phyloP scores from a whole-genome alignment of 257 asterid species.

The Penstemon davidsonii region DNA sequence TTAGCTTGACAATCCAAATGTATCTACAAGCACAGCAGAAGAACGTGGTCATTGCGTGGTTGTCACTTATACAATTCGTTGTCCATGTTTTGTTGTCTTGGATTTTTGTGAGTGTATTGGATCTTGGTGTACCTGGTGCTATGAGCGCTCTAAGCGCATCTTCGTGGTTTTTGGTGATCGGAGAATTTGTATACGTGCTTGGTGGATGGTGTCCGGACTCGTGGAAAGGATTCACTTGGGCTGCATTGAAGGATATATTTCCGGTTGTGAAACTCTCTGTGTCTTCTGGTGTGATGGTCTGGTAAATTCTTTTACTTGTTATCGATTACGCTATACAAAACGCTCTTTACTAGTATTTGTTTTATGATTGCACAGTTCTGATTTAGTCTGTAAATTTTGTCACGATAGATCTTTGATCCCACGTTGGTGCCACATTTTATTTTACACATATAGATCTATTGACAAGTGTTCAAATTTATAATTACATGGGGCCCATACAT shows the following conservation, averaged over 20 bases:
- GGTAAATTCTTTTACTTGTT: slow-evolving; percentile 40
- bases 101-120: slow-evolving; percentile 46
- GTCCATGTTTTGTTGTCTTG: slow-evolving; percentile 71
- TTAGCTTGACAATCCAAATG: slow-evolving; percentile 77
- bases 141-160: slow-evolving; percentile 65
- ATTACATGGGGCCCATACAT: no score
- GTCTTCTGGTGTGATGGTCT: slow-evolving; percentile 76
- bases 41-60: slow-evolving; percentile 53
- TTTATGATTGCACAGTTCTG: no score
- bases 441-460: no score
- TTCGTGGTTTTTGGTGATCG: slow-evolving; percentile 56
- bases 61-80: slow-evolving; percentile 45
- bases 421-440: no score
- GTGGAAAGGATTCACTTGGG: slow-evolving; percentile 34
- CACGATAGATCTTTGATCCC: no score
- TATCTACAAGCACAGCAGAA: slow-evolving; percentile 38
- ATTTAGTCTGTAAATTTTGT: no score
- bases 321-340: no score
- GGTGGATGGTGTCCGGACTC: slow-evolving; percentile 72
- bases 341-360: no score
- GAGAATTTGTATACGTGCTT: slow-evolving; percentile 65
- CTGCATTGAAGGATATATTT: slow-evolving; percentile 63
- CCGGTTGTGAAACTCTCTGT: slow-evolving; percentile 81
- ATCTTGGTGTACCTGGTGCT: slow-evolving; percentile 69
- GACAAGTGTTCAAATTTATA: no score